Base-by-base conservation (phyloP, 2,329 filamentous ascomycete genomes). In the Volutella citrinella region DNA sequence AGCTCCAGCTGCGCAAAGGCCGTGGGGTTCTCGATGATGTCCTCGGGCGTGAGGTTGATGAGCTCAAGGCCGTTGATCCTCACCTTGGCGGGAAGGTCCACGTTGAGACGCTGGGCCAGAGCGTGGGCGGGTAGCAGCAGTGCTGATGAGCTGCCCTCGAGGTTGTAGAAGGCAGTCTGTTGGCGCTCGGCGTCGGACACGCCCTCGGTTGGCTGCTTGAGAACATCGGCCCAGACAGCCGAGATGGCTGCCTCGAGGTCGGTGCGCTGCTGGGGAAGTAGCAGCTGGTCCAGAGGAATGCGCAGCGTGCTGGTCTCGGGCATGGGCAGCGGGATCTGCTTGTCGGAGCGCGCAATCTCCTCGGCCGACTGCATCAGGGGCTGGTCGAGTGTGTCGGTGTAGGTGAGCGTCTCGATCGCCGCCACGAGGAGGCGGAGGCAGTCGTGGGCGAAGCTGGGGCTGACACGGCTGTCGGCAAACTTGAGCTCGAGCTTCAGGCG, bases 61-160 rank as follows among this genome's bases (percentile, higher is more conserved):
- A 53, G 49, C 11, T 65, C 63, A 6, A 64, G 49, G 4, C 64
- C 66, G 0, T 57, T 54, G 9, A 68, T 45, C 10, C 52, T 45
- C n/a, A n/a, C n/a, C 10, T 65, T 46, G 17, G 53, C 54, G 2
- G 63, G 55, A 8, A 76, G 55, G 12, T 63, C 60, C 5, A 57
- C 56, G 33, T 68, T 72, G 29, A 75, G 61, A 31, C 62, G 62
- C 5, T 61, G 53, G 4, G 71, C 65, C 19, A 76, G 60, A 42
- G 69, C 59, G 7, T 67, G 57, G 0, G 72, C 72, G 0, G 72
- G 64, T 25, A 76, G 58, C 15, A 75, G 56, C 3, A 12, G 8
- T 22, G 69, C 69, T n/a, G n/a, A n/a, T n/a, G n/a, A n/a, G n/a
- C n/a, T n/a, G 7, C 66, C 67, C 55, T 69, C 72, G 10, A 75